Base-by-base conservation (phyloP, 352 stramenopile genomes). In the Phytophthora pluvialis region DNA sequence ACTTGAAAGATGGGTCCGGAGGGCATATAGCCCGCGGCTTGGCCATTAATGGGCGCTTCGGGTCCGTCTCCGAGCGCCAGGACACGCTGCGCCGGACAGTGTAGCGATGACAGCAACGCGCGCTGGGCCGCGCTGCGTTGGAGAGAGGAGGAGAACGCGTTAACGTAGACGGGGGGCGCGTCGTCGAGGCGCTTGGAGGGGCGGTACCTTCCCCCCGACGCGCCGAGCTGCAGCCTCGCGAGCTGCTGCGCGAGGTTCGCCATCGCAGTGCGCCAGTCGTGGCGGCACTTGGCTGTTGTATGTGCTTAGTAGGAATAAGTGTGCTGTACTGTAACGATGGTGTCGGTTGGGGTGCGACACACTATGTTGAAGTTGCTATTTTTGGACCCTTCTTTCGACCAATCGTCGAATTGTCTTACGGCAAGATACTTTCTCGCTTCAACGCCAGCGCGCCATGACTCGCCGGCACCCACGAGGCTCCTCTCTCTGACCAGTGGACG, bases 1-100 rank as follows among this genome's bases (percentile, higher is more conserved):
- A 88, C 60, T 48, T 91, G 80, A 52, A 91, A 91, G 13, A 75
- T 73, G 11, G 83, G 80, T 36, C 63, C 61, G 0, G 65, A 54
- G 16, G 43, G 40, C 18, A 75, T 45, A 31, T 56, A 45, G 5
- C 42, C 43, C 13, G 28, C 63, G 4, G 36, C 26, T 46, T 67
- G 64, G 35, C 60, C 64, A 13, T 43, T 51, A 31, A 57, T 54
- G 52, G 26, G 56, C 26, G n/a, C 29, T 61, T 49, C 43, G 1
- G 44, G 32, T 5, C 47, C 53, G 13, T 67, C 54, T 50, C 18
- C 25, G 33, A 77, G 50, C 10, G 53, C 35, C 36, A 68, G 18
- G 64, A 77, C 69, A 35, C 50, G 35, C 36, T 67, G 53, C 56
- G 21, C 31, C 0, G 69, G 49, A 60, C 69, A 78, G 33, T 78